Percentiles rank a stretch among this genome's conserved stretches.
These are phyloP conservation scores for Phytophthora idaei DNA, from an alignment of 352 stramenopile genomes.

Conservation along the genomic window DNA sequence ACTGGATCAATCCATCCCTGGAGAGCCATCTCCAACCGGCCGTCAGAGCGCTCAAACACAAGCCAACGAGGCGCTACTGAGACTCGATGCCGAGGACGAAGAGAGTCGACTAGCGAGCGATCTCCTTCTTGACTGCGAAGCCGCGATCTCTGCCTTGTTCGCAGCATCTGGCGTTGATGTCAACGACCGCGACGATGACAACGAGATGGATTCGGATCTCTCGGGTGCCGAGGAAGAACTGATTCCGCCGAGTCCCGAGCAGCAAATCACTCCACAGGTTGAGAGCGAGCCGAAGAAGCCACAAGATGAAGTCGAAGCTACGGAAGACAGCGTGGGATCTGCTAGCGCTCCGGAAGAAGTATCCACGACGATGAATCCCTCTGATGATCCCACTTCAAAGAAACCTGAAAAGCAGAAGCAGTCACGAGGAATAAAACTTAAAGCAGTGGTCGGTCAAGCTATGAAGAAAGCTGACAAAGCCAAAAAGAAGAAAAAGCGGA, in stretches of 20 bases:
- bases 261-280: not conserved
- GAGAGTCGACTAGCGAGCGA: constrained; percentile 32
- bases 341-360: constrained; percentile 43
- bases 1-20: not conserved
- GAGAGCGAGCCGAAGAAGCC: constrained; percentile 3
- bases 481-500: constrained; percentile 36
- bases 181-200: constrained; percentile 20
- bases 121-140: constrained; percentile 66
- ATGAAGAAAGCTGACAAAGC: constrained; percentile 31
- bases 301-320: not conserved
- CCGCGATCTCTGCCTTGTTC: constrained; percentile 64
- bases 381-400: constrained; percentile 5
- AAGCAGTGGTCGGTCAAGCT: constrained; percentile 10
- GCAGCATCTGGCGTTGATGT: constrained; percentile 13
- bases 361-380: not conserved
- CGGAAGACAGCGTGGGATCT: constrained; percentile 16
- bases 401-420: constrained; percentile 29
- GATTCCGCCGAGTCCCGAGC: constrained; percentile 48
- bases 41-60: not conserved
- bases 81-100: constrained; percentile 26
- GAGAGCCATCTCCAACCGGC: not conserved
- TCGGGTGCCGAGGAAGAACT: constrained; percentile 69
- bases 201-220: constrained; percentile 56
- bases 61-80: not conserved
- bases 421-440: constrained; percentile 20